Percentiles rank a stretch among this genome's conserved stretches.
Evolutionary conservation across 2,329 filamentous ascomycete genomes (phyloP).

Genomic region (Pseudogymnoascus sp.): DNA sequence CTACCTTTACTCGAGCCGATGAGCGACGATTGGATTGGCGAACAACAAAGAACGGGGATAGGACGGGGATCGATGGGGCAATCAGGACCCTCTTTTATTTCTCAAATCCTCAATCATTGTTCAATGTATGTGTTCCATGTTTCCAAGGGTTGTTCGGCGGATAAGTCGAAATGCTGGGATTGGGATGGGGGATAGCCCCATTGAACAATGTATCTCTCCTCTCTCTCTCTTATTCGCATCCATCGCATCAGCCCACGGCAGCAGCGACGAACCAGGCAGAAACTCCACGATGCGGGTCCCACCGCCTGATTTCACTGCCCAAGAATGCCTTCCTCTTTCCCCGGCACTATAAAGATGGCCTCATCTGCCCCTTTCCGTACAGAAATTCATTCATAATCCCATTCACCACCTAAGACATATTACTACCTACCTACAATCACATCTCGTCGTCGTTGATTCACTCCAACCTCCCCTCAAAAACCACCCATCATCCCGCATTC

Average conservation of each 20-base stretch:
- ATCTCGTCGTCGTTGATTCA: neutral
- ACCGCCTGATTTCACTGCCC: neutral
- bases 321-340: neutral
- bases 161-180: neutral
- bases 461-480: neutral
- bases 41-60: no score
- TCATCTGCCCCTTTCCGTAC: neutral
- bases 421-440: neutral
- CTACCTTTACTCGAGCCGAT: neutral
- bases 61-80: neutral
- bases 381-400: neutral
- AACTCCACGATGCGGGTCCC: neutral
- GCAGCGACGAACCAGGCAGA: neutral
- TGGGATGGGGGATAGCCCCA: neutral
- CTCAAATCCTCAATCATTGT: neutral
- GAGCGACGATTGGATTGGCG: no score
- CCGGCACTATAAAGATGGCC: neutral
- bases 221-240: neutral
- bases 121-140: neutral
- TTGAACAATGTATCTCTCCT: neutral
- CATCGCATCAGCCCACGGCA: neutral
- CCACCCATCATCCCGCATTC: neutral
- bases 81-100: neutral
- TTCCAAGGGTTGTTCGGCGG: neutral
- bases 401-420: neutral